Evolutionary conservation across 768 basidiomycete genomes (phyloP).

Genomic region (Jaapia argillacea): DNA sequence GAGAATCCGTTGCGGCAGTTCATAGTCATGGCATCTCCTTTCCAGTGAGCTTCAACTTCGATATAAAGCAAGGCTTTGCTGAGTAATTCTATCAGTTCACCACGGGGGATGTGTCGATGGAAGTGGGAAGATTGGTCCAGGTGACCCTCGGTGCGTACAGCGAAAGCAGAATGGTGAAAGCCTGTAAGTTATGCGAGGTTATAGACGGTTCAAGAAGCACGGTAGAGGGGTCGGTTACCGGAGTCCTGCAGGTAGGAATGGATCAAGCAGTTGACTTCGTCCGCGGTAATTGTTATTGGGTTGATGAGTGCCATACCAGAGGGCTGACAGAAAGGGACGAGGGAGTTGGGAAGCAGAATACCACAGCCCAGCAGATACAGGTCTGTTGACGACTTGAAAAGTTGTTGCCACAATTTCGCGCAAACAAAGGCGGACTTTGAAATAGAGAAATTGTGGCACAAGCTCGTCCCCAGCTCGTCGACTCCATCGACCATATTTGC

Average conservation of each 20-base stretch:
- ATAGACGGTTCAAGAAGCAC: slow-evolving; percentile 3
- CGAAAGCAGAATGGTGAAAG: slow-evolving; percentile 74
- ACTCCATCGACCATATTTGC: no score
- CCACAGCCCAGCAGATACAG: no score
- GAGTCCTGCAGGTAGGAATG: slow-evolving; percentile 81
- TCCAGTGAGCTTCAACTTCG: slow-evolving; percentile 82
- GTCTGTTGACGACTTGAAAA: no score
- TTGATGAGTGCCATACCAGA: slow-evolving; percentile 14
- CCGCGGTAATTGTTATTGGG: slow-evolving; percentile 56
- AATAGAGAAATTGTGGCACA: no score
- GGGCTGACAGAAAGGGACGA: neutral
- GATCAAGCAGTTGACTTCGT: slow-evolving; percentile 80
- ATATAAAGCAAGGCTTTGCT: slow-evolving; percentile 71
- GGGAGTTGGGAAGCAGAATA: no score
- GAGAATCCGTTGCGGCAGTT: slow-evolving; percentile 68
- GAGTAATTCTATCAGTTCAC: slow-evolving; percentile 73
- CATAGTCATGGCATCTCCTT: slow-evolving; percentile 43
- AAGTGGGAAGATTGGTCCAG: slow-evolving; percentile 62
- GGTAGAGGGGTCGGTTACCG: slow-evolving; percentile 31
- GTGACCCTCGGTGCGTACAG: slow-evolving; percentile 64
- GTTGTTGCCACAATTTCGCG: no score
- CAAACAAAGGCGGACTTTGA: no score
- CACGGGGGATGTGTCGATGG: slow-evolving; percentile 67
- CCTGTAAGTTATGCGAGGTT: slow-evolving; percentile 31
- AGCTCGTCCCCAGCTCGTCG: no score